These are phyloP conservation scores for Penicillium rolfsii DNA, from an alignment of 2,329 filamentous ascomycete genomes.

Conservation along the genomic window DNA sequence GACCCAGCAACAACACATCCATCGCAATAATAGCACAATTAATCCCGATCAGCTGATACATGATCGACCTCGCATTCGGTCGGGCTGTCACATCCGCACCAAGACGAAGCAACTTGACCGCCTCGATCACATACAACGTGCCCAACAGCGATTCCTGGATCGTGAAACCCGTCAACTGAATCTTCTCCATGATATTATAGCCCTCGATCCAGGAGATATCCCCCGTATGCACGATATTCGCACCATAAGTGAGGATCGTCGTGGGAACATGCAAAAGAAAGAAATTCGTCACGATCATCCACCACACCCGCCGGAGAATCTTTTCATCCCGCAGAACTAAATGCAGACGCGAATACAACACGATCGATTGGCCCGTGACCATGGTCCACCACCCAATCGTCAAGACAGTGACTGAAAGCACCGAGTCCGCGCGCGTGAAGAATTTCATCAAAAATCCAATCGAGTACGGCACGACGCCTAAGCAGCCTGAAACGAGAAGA, in stretches of 20 bases:
- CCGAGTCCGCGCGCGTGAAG: conserved; percentile 36
- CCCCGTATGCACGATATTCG: conserved; percentile 29
- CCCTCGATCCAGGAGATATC: conserved; percentile 37
- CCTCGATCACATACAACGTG: conserved; percentile 58
- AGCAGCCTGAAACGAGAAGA: conserved; percentile 39
- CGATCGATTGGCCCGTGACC: conserved; percentile 64
- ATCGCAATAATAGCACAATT: conserved; percentile 54
- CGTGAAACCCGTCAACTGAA: conserved; percentile 51
- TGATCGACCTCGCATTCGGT: conserved; percentile 37
- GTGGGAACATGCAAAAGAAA: conserved; percentile 59
- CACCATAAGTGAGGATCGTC: conserved; percentile 58
- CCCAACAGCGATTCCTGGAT: conserved; percentile 54
- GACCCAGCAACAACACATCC: conserved; percentile 48
- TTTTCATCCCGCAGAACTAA: conserved; percentile 58
- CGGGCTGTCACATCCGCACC: conserved; percentile 29
- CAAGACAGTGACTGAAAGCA: conserved; percentile 47
- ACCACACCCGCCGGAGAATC: conserved; percentile 55
- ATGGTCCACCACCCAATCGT: conserved; percentile 63
- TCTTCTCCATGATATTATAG: conserved; percentile 52
- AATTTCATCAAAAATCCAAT: conserved; percentile 51
- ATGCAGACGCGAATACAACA: conserved; percentile 66
- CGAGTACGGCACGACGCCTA: conserved; percentile 44
- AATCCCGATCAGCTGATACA: conserved; percentile 52
- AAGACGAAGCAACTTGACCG: conserved; percentile 51
- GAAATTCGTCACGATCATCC: conserved; percentile 61